Evolutionary conservation across 306 rosid genomes (phyloP), one percentile per base, ranked within the genome.

Genomic region (Pterocarpus santalinus): DNA sequence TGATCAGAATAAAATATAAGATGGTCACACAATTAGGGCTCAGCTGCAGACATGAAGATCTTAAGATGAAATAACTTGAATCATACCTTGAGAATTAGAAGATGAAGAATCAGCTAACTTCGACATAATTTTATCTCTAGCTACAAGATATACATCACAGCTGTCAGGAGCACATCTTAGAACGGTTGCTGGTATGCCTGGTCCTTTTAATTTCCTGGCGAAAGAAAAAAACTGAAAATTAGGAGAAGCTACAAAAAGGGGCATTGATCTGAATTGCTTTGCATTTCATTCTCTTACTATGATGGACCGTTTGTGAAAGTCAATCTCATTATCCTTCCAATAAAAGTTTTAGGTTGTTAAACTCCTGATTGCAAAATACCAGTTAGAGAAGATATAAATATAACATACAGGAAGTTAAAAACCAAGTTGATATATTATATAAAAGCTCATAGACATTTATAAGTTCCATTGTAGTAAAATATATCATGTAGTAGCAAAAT

Each of bases 141-240:
- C 87, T 72, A 93, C 87, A 68, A 90, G 75, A 85, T 88, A 87
- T 39, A 93, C 80, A 77, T 91, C 94, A 73, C 92, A 89, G 85
- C 76, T 72, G 35, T 80, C 80, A 4, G 91, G 81, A 84, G 90
- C 91, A 81, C 70, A 55, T 80, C 82, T 80, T 72, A 93, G 83
- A 82, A 93, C 85, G 46, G 84, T 78, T 22, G 88, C 69, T 38
- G 97, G 90, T 81, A 95, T 84, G 64, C 88, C 92, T 41, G 91
- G 92, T 81, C 98, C 95, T 84, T 91, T 94, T 56, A 92, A 82
- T 87, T 86, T 93, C 94, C 99, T 95, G 83, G 73, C 39, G 17
- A 30, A 80, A 73, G 58, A 4, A 7, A 78, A 81, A 67, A 83
- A 65, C 30, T 52, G 4, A 53, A 75, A 60, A 69, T 77, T 61